A percentile compares a stretch with the other conserved stretches of the same genome.
Conservation (phyloP, 768 basidiomycete species). For the Serendipita vermifera region DNA sequence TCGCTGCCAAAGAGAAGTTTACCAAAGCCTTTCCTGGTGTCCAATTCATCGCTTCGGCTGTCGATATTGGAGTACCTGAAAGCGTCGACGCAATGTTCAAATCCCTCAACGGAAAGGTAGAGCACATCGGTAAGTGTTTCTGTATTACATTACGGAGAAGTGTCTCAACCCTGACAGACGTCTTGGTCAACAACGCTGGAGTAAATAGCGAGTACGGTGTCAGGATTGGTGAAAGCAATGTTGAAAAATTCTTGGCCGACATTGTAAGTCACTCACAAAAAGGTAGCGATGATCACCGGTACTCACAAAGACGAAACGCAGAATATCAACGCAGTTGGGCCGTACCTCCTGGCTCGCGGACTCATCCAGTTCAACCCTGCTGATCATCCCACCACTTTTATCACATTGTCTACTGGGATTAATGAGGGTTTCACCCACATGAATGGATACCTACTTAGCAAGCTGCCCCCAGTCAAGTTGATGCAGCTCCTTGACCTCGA, state of each 20-base stretch:
- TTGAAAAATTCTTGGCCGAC: neutral
- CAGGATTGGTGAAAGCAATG: neutral
- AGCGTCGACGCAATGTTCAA: neutral
- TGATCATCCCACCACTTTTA: neutral
- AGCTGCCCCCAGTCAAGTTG: neutral
- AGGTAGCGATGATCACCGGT: too few species aligned
- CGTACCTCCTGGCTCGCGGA: slow-evolving; percentile 3
- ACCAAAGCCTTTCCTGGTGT: neutral
- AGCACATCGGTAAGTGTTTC: neutral
- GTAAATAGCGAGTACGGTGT: neutral
- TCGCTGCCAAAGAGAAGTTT: neutral
- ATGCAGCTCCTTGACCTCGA: slow-evolving; percentile 1
- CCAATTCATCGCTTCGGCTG: neutral
- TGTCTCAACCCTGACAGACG: neutral
- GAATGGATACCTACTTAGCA: neutral
- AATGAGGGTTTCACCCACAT: neutral
- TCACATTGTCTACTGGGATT: neutral
- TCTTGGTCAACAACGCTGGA: slow-evolving; percentile 3
- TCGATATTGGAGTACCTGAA: neutral
- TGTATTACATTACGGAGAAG: neutral
- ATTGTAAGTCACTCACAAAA: neutral
- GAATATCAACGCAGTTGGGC: neutral
- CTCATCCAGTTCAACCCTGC: neutral
- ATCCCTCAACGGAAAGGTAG: neutral
- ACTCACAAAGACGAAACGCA: too few species aligned